Evolutionary conservation across 768 basidiomycete genomes (phyloP).

Genomic region (Lactifluus echinatus): DNA sequence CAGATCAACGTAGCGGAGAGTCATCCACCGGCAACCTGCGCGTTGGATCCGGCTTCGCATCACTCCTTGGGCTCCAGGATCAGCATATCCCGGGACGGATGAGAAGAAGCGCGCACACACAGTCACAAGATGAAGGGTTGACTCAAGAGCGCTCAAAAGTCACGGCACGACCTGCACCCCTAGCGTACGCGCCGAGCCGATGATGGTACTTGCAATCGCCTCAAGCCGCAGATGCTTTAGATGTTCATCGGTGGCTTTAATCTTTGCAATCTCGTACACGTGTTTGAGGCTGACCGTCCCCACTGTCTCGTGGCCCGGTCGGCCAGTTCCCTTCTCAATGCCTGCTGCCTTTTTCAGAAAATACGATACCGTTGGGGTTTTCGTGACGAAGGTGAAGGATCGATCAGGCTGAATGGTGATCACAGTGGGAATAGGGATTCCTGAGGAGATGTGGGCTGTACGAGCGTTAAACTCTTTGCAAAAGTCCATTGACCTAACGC

Average conservation of each 20-base stretch:
- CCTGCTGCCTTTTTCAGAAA: conserved; percentile 88
- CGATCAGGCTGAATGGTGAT: conserved; percentile 94
- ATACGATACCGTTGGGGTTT: conserved; percentile 84
- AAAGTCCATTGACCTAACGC: conserved; percentile 99
- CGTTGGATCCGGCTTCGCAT: conserved; percentile 2
- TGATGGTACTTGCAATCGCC: conserved; percentile 77
- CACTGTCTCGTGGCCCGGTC: conserved; percentile 66
- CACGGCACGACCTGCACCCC: conserved; percentile 88
- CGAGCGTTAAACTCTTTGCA: conserved; percentile 99
- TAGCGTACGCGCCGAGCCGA: conserved; percentile 82
- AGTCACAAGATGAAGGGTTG: conserved; percentile 6
- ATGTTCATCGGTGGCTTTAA: conserved; percentile 87
- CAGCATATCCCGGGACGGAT: conserved; percentile 9
- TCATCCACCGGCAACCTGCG: conserved; percentile 14
- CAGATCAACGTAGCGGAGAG: conserved; percentile 10
- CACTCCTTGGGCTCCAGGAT: conserved; percentile 3
- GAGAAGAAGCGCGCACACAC: conserved; percentile 8
- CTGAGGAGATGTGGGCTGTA: conserved; percentile 78
- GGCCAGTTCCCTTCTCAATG: conserved; percentile 83
- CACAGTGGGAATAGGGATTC: conserved; percentile 83
- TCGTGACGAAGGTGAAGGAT: conserved; percentile 87
- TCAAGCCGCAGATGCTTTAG: conserved; percentile 81
- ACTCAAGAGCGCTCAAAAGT: conserved; percentile 24
- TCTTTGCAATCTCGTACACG: conserved; percentile 97
- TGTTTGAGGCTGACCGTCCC: conserved; percentile 92